Percentiles rank a stretch among this genome's conserved stretches.
phyloP scores from a whole-genome alignment of 306 rosid genomes.

The Senna siamea region DNA sequence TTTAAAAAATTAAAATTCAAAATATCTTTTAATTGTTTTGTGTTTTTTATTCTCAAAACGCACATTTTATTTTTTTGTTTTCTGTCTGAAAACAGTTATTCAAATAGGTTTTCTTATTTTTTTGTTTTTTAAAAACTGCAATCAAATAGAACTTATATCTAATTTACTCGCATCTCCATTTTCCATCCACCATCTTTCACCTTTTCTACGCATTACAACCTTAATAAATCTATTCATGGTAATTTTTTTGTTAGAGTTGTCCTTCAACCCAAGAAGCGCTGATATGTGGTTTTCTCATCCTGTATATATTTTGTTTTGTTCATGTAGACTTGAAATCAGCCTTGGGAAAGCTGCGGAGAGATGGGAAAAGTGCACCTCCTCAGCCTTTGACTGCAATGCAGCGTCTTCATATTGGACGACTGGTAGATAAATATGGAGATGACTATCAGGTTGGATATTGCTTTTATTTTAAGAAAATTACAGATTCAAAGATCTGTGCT shows the following conservation, averaged over 20 bases:
- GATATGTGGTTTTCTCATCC: background rate
- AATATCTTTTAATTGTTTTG: too few relatives aligned
- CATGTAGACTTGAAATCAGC: slow-evolving; percentile 75
- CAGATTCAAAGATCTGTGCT: slow-evolving; percentile 15
- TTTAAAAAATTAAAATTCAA: too few relatives aligned
- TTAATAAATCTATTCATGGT: background rate
- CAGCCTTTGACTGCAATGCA: slow-evolving; percentile 82
- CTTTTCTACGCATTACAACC: background rate
- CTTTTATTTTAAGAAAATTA: background rate
- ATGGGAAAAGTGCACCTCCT: slow-evolving; percentile 68
- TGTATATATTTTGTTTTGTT: slow-evolving; percentile 29
- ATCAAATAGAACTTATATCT: too few relatives aligned
- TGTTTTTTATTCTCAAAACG: too few relatives aligned
- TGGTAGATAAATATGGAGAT: slow-evolving; percentile 72
- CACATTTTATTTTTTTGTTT: too few relatives aligned
- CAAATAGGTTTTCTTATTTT: too few relatives aligned
- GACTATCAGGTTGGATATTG: slow-evolving; percentile 58
- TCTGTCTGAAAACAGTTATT: too few relatives aligned
- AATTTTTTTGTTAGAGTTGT: background rate
- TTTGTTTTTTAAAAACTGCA: too few relatives aligned
- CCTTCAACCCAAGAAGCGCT: background rate
- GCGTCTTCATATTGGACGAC: slow-evolving; percentile 62
- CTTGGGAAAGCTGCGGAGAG: slow-evolving; percentile 82
- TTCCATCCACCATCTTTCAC: background rate
- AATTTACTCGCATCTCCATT: background rate